These are phyloP conservation scores for Claviceps africana DNA, from an alignment of 2,329 filamentous ascomycete species.

Conservation along the genomic window DNA sequence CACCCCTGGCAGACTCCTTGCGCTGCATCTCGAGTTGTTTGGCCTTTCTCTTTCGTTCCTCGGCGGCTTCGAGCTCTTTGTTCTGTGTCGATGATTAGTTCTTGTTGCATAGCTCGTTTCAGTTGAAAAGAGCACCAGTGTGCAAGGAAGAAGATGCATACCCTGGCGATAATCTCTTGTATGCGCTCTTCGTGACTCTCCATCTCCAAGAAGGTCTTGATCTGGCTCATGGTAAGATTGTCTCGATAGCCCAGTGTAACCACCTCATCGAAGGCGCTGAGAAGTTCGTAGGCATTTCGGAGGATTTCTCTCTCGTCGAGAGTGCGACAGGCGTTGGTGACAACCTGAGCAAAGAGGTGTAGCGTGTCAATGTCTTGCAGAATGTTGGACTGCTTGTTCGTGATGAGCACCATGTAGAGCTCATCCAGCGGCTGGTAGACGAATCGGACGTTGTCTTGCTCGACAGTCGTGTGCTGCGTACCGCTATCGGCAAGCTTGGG, in stretches of 20 bases:
- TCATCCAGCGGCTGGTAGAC: slow-evolving; percentile 98
- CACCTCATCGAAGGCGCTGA: slow-evolving; percentile 93
- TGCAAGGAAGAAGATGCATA: slow-evolving; percentile 26
- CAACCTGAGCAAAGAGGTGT: slow-evolving; percentile 94
- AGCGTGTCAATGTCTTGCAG: slow-evolving; percentile 97
- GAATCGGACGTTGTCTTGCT: slow-evolving; percentile 98
- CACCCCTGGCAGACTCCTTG: slow-evolving; percentile 78
- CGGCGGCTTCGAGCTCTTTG: slow-evolving; percentile 95
- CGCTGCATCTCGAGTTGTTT: slow-evolving; percentile 98
- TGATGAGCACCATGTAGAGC: slow-evolving; percentile 98
- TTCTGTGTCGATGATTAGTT: slow-evolving; percentile 45
- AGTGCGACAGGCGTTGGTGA: slow-evolving; percentile 89
- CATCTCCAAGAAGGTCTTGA: slow-evolving; percentile 99
- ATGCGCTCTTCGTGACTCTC: slow-evolving; percentile 98
- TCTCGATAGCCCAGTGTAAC: slow-evolving; percentile 92
- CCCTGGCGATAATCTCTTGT: slow-evolving; percentile 89
- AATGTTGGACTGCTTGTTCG: slow-evolving; percentile 98
- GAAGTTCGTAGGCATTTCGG: slow-evolving; percentile 86
- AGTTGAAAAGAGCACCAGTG: not conserved
- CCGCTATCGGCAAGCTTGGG: slow-evolving; percentile 93
- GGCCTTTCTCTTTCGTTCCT: slow-evolving; percentile 95
- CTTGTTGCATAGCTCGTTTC: not conserved
- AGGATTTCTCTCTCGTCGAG: slow-evolving; percentile 91
- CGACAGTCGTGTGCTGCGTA: slow-evolving; percentile 94
- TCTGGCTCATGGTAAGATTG: slow-evolving; percentile 90